Percentiles rank a stretch among this genome's conserved stretches.
These are phyloP conservation scores for Trichoderma koningiopsis DNA, from an alignment of 2,329 filamentous ascomycete species.

Conservation along the genomic window DNA sequence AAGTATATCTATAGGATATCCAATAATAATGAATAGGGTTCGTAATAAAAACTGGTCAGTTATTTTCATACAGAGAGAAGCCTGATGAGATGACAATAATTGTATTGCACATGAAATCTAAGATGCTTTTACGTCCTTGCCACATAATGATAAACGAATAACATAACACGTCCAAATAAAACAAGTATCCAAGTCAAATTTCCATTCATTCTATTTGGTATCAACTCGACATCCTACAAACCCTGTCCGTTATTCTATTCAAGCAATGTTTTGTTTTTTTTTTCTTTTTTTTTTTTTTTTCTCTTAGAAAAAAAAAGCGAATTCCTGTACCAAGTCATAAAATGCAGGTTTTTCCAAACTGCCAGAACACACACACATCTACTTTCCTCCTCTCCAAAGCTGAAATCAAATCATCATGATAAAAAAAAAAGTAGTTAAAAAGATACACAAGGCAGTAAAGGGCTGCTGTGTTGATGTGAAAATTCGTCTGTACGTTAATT, in stretches of 20 bases:
- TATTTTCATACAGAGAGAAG: neutral
- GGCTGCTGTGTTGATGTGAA: neutral
- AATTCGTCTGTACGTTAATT: neutral
- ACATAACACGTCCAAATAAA: neutral
- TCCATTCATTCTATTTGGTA: neutral
- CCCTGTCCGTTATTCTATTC: neutral
- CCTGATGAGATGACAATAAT: neutral
- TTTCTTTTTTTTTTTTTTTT: neutral
- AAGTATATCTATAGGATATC: neutral
- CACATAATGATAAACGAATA: neutral
- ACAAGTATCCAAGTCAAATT: neutral
- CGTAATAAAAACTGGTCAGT: neutral
- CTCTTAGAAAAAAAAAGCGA: neutral
- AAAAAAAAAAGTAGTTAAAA: neutral
- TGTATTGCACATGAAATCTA: neutral
- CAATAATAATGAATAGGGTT: neutral
- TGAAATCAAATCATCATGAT: neutral
- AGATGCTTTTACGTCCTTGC: neutral
- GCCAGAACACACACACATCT: neutral
- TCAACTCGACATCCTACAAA: neutral
- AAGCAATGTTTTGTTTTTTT: neutral
- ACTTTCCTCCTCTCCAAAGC: neutral
- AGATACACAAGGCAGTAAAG: neutral
- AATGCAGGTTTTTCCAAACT: neutral
- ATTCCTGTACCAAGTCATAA: neutral